A percentile compares a stretch with the other conserved stretches of the same genome.
phyloP scores from a whole-genome alignment of 345 rosid species.

The Crucihimalaya himalaica region DNA sequence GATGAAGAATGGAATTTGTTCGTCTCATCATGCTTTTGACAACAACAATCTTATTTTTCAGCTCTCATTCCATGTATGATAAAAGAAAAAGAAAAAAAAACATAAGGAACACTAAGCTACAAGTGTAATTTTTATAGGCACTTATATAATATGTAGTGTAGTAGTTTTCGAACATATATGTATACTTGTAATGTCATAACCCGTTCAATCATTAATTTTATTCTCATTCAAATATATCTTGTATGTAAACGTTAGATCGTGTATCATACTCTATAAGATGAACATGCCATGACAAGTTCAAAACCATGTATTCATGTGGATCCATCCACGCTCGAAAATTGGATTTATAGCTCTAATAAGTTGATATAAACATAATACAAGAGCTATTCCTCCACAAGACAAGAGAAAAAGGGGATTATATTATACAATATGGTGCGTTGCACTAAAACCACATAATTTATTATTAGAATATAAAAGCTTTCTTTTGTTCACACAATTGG shows the following conservation, averaged over 20 bases:
- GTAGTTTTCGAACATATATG: background rate
- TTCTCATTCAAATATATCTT: background rate
- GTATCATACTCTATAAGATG: background rate
- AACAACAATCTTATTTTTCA: background rate
- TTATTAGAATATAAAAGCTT: constrained; percentile 11
- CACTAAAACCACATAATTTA: constrained; percentile 27
- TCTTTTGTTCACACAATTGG: constrained; percentile 22
- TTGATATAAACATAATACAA: background rate
- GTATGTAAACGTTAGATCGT: background rate
- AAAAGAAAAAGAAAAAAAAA: background rate
- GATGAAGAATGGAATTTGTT: constrained; percentile 10
- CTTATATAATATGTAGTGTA: background rate
- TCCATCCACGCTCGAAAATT: background rate
- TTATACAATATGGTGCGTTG: constrained; percentile 26
- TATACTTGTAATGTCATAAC: background rate
- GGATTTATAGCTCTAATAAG: background rate
- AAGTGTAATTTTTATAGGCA: background rate
- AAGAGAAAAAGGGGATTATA: constrained; percentile 29
- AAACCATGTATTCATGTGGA: constrained; percentile 17
- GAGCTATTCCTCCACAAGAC: background rate
- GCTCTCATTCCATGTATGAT: background rate
- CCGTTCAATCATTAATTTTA: background rate
- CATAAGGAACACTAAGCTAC: background rate
- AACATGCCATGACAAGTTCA: background rate
- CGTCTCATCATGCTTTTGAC: constrained; percentile 32